Conservation (phyloP, 2,329 filamentous ascomycete species). For the Cladosporium velox region DNA sequence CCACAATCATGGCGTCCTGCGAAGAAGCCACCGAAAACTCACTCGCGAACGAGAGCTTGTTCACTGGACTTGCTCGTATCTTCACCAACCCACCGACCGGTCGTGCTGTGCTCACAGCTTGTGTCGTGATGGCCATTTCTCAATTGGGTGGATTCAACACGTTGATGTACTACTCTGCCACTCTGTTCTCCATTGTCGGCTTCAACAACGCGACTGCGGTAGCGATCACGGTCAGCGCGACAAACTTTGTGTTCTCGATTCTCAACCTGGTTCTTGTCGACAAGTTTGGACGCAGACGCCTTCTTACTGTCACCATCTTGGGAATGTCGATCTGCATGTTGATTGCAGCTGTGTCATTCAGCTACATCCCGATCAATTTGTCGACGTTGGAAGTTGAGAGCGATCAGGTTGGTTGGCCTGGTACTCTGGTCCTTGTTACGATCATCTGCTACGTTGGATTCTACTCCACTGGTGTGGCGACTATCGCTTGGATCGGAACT, state of each 20-base stretch:
- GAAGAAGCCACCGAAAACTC: constrained; percentile 44
- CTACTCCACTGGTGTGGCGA: constrained; percentile 50
- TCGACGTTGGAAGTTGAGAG: constrained; percentile 43
- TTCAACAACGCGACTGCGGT: constrained; percentile 54
- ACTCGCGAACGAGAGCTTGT: constrained; percentile 45
- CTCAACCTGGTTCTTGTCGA: constrained; percentile 53
- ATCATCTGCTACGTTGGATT: constrained; percentile 49
- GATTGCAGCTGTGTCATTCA: constrained; percentile 48
- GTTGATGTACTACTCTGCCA: constrained; percentile 46
- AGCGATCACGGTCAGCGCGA: constrained; percentile 47
- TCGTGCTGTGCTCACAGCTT: constrained; percentile 50
- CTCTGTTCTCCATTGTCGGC: constrained; percentile 50
- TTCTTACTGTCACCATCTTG: constrained; percentile 48
- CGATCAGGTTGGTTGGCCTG: constrained; percentile 37
- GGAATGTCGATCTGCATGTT: constrained; percentile 50
- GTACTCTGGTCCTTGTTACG: constrained; percentile 45
- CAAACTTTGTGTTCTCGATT: constrained; percentile 54
- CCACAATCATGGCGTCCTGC: constrained; percentile 44
- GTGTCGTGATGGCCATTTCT: constrained; percentile 55
- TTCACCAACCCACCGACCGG: constrained; percentile 67
- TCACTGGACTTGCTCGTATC: constrained; percentile 48
- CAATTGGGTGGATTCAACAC: constrained; percentile 53
- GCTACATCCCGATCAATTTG: constrained; percentile 50
- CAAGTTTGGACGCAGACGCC: constrained; percentile 46
- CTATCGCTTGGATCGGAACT: constrained; percentile 50